phyloP scores from a whole-genome alignment of 2,329 filamentous ascomycete species.

The Amauroascus verrucosus region DNA sequence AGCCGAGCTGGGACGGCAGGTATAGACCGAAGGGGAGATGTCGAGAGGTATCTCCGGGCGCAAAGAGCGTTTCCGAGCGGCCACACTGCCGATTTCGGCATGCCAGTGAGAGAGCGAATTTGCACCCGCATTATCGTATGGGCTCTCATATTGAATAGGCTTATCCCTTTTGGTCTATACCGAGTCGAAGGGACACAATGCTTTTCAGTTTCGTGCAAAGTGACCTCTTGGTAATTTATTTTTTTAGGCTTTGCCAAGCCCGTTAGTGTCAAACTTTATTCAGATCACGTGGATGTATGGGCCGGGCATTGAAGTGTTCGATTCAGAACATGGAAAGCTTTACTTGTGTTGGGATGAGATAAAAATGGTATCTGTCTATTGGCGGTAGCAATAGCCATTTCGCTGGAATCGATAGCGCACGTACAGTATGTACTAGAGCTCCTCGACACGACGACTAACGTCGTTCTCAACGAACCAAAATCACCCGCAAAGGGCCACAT shows the following conservation, averaged over 20 bases:
- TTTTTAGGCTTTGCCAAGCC: slow-evolving; percentile 12
- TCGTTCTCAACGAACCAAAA: background rate
- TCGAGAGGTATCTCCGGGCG: slow-evolving; percentile 32
- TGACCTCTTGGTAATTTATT: slow-evolving; percentile 3
- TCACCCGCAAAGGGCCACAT: background rate
- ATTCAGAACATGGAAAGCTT: too few species aligned
- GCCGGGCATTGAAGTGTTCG: too few species aligned
- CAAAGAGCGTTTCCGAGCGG: slow-evolving; percentile 29
- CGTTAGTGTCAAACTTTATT: background rate
- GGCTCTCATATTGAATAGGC: slow-evolving; percentile 28
- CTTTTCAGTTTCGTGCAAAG: background rate
- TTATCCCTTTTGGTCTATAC: background rate
- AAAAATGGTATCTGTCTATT: background rate
- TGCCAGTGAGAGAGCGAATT: slow-evolving; percentile 30
- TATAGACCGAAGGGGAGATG: slow-evolving; percentile 28
- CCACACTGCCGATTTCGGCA: slow-evolving; percentile 27
- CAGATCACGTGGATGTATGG: slow-evolving; percentile 1
- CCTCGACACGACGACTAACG: background rate
- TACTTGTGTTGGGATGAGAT: too few species aligned
- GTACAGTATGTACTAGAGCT: background rate
- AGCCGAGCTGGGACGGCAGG: slow-evolving; percentile 28
- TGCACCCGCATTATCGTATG: slow-evolving; percentile 34
- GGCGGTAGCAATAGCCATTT: background rate
- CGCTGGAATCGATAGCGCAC: background rate
- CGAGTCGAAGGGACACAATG: slow-evolving; percentile 4